A percentile compares a stretch with the other conserved stretches of the same genome.
Evolutionary conservation across 2,329 filamentous ascomycete species (phyloP).

Genomic region (Apiospora phragmitis): DNA sequence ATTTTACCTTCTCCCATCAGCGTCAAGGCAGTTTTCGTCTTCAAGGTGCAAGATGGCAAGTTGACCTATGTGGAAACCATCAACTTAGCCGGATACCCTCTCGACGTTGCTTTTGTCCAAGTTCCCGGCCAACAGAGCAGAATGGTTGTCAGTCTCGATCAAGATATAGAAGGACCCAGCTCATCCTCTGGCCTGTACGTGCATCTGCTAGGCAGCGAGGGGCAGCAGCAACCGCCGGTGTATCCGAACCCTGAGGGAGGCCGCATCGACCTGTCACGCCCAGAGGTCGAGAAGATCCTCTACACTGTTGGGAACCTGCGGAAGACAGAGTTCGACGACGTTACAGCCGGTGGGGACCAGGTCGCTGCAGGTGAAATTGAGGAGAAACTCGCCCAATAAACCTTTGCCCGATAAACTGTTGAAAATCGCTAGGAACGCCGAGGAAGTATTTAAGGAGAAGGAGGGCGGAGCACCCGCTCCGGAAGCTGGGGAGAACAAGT

Average conservation of each 20-base stretch:
- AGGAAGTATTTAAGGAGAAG: no score
- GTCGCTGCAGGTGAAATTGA: background rate
- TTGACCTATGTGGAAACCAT: constrained; percentile 54
- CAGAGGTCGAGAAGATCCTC: constrained; percentile 29
- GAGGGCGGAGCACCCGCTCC: background rate
- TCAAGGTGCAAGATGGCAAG: constrained; percentile 49
- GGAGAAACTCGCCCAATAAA: no score
- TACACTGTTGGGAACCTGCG: constrained; percentile 33
- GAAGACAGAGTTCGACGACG: constrained; percentile 30
- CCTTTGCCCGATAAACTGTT: no score
- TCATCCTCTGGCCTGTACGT: background rate
- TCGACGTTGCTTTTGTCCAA: constrained; percentile 49
- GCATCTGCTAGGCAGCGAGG: background rate
- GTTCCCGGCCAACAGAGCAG: constrained; percentile 13
- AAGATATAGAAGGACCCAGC: background rate
- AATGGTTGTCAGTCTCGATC: constrained; percentile 14
- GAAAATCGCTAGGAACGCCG: no score
- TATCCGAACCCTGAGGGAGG: background rate
- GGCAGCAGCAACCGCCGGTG: background rate
- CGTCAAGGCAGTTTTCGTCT: constrained; percentile 65
- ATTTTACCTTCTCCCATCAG: constrained; percentile 29
- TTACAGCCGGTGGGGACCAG: constrained; percentile 4
- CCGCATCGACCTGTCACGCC: constrained; percentile 19
- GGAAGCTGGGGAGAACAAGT: background rate
- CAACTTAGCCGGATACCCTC: constrained; percentile 62